Conservation (phyloP, 1,139 yeast genomes). For the Scheffersomyces cryptocercus region DNA sequence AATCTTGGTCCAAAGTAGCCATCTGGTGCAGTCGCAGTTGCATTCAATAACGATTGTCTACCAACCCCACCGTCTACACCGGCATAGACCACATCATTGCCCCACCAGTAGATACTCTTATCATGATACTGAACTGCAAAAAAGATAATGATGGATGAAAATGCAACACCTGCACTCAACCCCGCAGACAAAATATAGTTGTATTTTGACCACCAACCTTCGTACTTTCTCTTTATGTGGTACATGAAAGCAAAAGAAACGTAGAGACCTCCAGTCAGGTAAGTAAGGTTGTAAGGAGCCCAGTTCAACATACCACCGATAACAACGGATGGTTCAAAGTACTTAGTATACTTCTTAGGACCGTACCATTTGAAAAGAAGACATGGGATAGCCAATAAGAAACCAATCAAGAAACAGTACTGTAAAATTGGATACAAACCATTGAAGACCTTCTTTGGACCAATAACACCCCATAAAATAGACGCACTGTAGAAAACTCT, state of each 20-base stretch:
- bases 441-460: conserved; percentile 52
- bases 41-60: conserved; percentile 8
- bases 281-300: conserved; percentile 19
- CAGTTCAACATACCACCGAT: conserved; percentile 16
- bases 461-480: conserved; percentile 67
- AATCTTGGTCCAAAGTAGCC: conserved; percentile 19
- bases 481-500: conserved; percentile 55
- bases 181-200: conserved; percentile 19
- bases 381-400: conserved; percentile 36
- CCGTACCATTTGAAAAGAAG: conserved; percentile 23
- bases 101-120: conserved; percentile 19
- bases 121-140: conserved; percentile 21
- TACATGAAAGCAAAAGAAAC: conserved; percentile 17
- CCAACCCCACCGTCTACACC: conserved; percentile 13
- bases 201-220: conserved; percentile 21
- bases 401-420: conserved; percentile 57
- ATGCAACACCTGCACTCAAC: conserved; percentile 20
- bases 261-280: conserved; percentile 17
- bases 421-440: conserved; percentile 50
- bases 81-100: conserved; percentile 12
- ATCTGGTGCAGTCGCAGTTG: conserved; percentile 14
- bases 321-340: conserved; percentile 20
- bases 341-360: conserved; percentile 10
- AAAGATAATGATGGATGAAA: conserved; percentile 17
- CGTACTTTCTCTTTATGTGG: conserved; percentile 14